Evolutionary conservation across 306 rosid genomes (phyloP), one percentile per base, ranked within the genome.

Genomic region (Cicer chorassanicum): DNA sequence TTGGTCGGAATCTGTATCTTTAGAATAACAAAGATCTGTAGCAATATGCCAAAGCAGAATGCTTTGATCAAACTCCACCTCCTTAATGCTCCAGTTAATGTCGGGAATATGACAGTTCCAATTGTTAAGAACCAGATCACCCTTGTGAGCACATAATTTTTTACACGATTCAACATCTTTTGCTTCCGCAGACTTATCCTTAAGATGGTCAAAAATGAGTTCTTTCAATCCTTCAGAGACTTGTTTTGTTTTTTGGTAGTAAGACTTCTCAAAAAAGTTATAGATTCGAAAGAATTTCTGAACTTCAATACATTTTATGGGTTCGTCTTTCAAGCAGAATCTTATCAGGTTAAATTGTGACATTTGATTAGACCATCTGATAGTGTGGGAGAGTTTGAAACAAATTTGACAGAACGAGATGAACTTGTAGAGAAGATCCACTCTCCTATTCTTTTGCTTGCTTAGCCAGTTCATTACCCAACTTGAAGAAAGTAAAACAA

Each of bases 11-110:
- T 29, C 36, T 29, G 36, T 29, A 29, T 29, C 36, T 29, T 29
- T 29, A 73, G 65, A 67, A 67, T 57, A 70, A 14, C 81, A 81
- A 38, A 75, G 7, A 19, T 69, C 42, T 42, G 84, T 75, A 16
- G 81, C 84, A 61, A 81, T 70, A 9, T 81, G 81, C 81, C 84
- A 81, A 1, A 81, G 50, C 36, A 75, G 63, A 75, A 81, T 75
- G 68, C 84, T 81, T 63, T 70, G 45, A 38, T 81, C 84, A 54
- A 75, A 75, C 6, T 60, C 84, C 19, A 36, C 64, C 40, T 62
- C 8, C 29, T 10, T 11, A 6, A 65, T 65, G 54, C 53, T 43
- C 1, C 0, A 1, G 24, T n/a, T 34, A 4, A 46, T 68, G 9
- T 68, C 14, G 34, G 2, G 29, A 41, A 19, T 29, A 66, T 48